phyloP scores from a whole-genome alignment of 2,329 filamentous ascomycete genomes.

The Aspergillaceae sp. region DNA sequence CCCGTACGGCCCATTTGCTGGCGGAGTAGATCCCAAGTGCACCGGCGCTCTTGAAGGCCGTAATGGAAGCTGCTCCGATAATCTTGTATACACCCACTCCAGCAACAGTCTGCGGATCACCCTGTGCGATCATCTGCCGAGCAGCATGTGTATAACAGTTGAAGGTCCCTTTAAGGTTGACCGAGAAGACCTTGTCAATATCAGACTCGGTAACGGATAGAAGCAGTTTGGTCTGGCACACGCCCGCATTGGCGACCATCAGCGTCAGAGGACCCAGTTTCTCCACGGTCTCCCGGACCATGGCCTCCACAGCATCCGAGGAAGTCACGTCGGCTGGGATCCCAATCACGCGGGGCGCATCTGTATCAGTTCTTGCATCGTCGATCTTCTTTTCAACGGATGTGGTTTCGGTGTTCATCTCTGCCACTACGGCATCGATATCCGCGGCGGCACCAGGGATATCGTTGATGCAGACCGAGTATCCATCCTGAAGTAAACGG shows the following conservation, averaged over 20 bases:
- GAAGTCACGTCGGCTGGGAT: conserved; percentile 56
- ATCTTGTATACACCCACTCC: conserved; percentile 36
- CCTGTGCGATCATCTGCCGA: conserved; percentile 56
- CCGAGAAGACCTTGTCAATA: conserved; percentile 50
- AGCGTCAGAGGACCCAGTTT: conserved; percentile 45
- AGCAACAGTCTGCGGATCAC: conserved; percentile 26
- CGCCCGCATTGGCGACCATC: conserved; percentile 55
- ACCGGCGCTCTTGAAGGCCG: conserved; percentile 52
- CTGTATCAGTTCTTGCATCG: no score
- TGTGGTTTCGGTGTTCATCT: conserved; percentile 9
- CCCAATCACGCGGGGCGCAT: conserved; percentile 35
- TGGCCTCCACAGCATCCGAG: conserved; percentile 42
- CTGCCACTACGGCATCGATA: conserved; percentile 40
- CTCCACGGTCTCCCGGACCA: conserved; percentile 46
- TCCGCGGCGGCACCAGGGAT: conserved; percentile 44
- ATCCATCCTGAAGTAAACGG: conserved; percentile 56
- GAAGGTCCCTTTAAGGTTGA: conserved; percentile 58
- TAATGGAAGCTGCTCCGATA: conserved; percentile 48
- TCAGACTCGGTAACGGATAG: conserved; percentile 52
- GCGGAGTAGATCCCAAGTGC: conserved; percentile 56
- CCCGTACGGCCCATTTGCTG: conserved; percentile 59
- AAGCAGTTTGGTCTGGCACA: conserved; percentile 48
- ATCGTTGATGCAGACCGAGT: conserved; percentile 59
- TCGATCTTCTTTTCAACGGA: not conserved
- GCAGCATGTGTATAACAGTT: conserved; percentile 58